Base-by-base conservation (phyloP, 139 green algal genomes). In the Auxenochlorella protothecoides region DNA sequence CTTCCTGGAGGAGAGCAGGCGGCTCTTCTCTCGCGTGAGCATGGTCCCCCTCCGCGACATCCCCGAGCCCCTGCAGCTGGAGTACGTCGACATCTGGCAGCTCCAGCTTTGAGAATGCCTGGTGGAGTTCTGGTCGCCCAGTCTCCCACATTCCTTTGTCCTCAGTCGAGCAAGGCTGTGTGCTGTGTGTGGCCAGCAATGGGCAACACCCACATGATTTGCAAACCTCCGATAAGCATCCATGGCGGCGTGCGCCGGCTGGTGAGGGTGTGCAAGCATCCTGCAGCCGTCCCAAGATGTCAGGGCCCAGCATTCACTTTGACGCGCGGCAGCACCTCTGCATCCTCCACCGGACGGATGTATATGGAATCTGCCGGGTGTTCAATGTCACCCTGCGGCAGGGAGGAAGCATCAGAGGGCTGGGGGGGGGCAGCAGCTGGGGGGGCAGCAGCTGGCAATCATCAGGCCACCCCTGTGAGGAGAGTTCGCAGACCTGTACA, bases 291-390 rank as follows among this genome's bases (percentile, higher is more conserved):
- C 27, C 27, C 27, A 44, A 44, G 27, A 44, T 44, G 27, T 44
- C 27, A 44, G 27, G 27, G 27, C 27, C 27, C 27, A 44, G 27
- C 27, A 44, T 44, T 44, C 55, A 53, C 5, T 60, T 72, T 74
- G 15, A 60, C 59, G 76, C 92, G 92, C 12, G 90, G 89, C 73
- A 74, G 81, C 10, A 94, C 86, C 72, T 97, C 91, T 8, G 71
- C 74, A 11, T 92, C 88, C 6, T 78, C 27, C n/a, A 95, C 76
- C 0, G 64, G 68, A 14, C 91, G 73, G 3, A 97, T 67, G 70
- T 84, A 96, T 56, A 97, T 88, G 15, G 73, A 59, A 66, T 96
- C 90, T 2, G 66, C 55, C 0, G 84, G 76, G 68, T 87, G 82
- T 14, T 79, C 76, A 56, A 59, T 51, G 10, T 87, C 76, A 2